These are phyloP conservation scores for Malassezia obtusa DNA, from an alignment of 1,284 basidiomycete species.

Conservation along the genomic window DNA sequence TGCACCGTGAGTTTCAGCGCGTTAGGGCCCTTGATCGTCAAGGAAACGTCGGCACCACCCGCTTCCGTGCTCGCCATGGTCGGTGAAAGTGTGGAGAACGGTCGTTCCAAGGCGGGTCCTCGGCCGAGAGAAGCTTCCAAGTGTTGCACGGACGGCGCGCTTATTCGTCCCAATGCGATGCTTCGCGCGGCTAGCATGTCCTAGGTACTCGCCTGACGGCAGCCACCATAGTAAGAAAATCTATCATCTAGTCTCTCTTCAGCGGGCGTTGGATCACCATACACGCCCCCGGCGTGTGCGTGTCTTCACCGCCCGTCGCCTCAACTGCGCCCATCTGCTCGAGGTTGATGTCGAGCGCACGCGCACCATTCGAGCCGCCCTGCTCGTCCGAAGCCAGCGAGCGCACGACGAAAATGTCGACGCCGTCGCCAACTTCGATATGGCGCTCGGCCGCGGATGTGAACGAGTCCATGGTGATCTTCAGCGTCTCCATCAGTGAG, in stretches of 20 bases:
- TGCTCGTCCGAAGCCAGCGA: constrained; percentile 1
- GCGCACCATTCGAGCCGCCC: not conserved
- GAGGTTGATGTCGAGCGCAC: constrained; percentile 27
- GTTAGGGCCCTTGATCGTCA: constrained; percentile 45
- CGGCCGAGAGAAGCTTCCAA: not conserved
- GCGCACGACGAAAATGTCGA: constrained; percentile 45
- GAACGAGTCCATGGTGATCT: constrained; percentile 43
- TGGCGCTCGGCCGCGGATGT: constrained; percentile 45
- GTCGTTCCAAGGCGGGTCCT: not conserved
- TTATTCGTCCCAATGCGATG: too few species aligned
- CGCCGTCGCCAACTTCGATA: constrained; percentile 46
- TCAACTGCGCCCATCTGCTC: constrained; percentile 29
- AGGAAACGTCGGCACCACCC: constrained; percentile 23
- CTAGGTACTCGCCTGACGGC: too few species aligned
- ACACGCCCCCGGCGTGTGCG: constrained; percentile 31
- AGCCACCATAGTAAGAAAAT: too few species aligned
- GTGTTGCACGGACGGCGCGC: too few species aligned
- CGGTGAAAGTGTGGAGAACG: not conserved
- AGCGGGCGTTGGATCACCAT: constrained; percentile 45
- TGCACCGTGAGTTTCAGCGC: constrained; percentile 35
- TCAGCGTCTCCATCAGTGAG: constrained; percentile 31
- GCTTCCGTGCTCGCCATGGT: constrained; percentile 16
- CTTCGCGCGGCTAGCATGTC: too few species aligned
- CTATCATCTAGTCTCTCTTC: constrained; percentile 37
- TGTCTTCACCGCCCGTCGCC: constrained; percentile 43